Evolutionary conservation across 176 grass and related monocot genomes (phyloP).

Genomic region (Bolboschoenus planiculmis): DNA sequence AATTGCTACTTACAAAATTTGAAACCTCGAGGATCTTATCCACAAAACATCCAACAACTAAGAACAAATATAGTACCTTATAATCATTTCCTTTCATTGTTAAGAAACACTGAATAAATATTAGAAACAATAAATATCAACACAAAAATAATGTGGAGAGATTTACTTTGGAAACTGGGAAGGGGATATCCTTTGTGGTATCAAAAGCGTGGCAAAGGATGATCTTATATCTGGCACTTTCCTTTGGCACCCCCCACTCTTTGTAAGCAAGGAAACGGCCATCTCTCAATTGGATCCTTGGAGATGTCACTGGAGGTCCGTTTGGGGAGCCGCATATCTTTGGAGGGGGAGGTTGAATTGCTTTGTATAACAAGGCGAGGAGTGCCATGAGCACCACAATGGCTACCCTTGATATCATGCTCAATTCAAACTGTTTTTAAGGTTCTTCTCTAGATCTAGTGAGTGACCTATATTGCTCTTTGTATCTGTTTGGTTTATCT

Average conservation of each 20-base stretch:
- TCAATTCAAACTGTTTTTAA: not conserved
- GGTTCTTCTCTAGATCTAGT: not conserved
- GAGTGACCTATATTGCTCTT: not conserved
- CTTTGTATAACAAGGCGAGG: slow-evolving; percentile 42
- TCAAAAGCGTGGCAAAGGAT: slow-evolving; percentile 59
- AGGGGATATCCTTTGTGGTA: slow-evolving; percentile 45
- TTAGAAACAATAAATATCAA: not conserved
- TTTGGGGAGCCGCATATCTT: slow-evolving; percentile 48
- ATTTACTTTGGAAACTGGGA: slow-evolving; percentile 48
- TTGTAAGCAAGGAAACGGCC: slow-evolving; percentile 50
- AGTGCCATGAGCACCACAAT: slow-evolving; percentile 29
- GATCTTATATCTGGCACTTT: slow-evolving; percentile 53
- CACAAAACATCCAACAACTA: not conserved
- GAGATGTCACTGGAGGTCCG: slow-evolving; percentile 56
- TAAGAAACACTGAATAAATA: not conserved
- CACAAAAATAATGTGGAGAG: not conserved
- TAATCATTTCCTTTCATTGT: not conserved
- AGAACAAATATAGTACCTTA: not conserved
- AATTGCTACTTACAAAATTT: not conserved
- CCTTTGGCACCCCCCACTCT: slow-evolving; percentile 44
- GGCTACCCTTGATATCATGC: slow-evolving; percentile 36
- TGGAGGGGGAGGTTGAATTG: slow-evolving; percentile 36
- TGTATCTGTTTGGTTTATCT: not conserved
- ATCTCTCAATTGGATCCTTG: slow-evolving; percentile 52
- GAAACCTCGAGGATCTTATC: not conserved